Conservation (phyloP, 164 flowering plant species). For the Stephania yunnanensis region DNA sequence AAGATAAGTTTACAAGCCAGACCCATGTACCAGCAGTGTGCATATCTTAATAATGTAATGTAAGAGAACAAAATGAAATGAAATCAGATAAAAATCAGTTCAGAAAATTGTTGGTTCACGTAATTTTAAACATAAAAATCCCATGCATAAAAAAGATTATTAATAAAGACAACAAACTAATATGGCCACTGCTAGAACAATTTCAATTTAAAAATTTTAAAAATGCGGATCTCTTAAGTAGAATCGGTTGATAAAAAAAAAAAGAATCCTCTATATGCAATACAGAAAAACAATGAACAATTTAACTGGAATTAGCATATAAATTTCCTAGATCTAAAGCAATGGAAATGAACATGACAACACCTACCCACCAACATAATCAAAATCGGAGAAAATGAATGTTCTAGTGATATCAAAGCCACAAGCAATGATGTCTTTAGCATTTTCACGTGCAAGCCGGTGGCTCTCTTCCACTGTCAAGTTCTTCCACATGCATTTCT, state of each 20-base stretch:
- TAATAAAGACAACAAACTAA: too few relatives aligned
- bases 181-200: too few relatives aligned
- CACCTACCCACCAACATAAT: conserved; percentile 89
- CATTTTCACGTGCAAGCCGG: conserved; percentile 92
- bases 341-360: neutral
- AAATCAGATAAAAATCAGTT: neutral
- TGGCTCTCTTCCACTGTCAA: conserved; percentile 82
- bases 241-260: neutral
- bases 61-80: neutral
- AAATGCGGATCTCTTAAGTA: neutral
- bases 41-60: neutral
- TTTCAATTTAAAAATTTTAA: neutral
- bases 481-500: conserved; percentile 94
- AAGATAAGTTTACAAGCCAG: too few relatives aligned
- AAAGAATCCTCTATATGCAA: neutral
- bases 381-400: conserved; percentile 90
- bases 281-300: neutral
- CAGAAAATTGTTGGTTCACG: too few relatives aligned
- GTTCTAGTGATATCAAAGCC: conserved; percentile 89
- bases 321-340: neutral
- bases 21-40: too few relatives aligned
- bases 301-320: neutral
- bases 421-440: conserved; percentile 97
- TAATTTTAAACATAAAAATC: too few relatives aligned
- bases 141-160: too few relatives aligned